Percentiles rank a stretch among this genome's conserved stretches.
Evolutionary conservation across 139 green algal species (phyloP).

Genomic region (Pleodorina starrii): DNA sequence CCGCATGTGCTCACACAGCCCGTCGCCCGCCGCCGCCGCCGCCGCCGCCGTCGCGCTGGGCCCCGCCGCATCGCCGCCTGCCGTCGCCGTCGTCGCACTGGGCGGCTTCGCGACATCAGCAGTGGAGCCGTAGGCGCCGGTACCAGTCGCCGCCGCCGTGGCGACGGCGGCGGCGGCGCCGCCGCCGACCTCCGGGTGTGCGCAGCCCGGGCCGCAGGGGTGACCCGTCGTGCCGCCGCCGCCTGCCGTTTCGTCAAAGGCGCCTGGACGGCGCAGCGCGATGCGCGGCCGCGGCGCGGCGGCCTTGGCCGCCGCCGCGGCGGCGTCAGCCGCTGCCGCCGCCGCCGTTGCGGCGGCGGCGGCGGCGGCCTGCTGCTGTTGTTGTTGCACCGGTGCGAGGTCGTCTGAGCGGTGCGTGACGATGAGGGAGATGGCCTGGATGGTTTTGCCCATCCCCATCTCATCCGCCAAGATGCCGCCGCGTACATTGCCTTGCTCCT

Average conservation of each 20-base stretch:
- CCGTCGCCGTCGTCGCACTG: neutral
- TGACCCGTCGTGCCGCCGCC: neutral
- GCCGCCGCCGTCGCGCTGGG: neutral
- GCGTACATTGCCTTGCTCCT: conserved; percentile 73
- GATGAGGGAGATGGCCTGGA: conserved; percentile 90
- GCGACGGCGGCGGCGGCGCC: neutral
- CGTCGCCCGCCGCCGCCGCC: neutral
- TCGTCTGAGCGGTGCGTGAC: conserved; percentile 75
- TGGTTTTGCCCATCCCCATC: conserved; percentile 82
- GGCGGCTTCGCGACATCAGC: neutral
- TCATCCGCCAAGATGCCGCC: conserved; percentile 95
- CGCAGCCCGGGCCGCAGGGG: neutral
- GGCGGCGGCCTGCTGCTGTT: neutral
- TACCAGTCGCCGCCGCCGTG: conserved; percentile 9
- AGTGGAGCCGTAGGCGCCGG: conserved; percentile 1
- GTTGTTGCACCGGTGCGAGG: neutral
- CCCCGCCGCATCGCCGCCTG: neutral
- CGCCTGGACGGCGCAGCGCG: conserved; percentile 7
- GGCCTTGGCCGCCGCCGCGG: conserved; percentile 12
- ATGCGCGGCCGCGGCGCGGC: conserved; percentile 44
- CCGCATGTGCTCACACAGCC: conserved; percentile 30
- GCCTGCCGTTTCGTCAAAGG: conserved; percentile 23
- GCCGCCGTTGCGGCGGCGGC: neutral
- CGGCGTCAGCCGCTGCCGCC: conserved; percentile 11
- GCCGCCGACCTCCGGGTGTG: no score